Evolutionary conservation across 2,329 filamentous ascomycete genomes (phyloP).

Genomic region (Hymenoscyphus salicellus): DNA sequence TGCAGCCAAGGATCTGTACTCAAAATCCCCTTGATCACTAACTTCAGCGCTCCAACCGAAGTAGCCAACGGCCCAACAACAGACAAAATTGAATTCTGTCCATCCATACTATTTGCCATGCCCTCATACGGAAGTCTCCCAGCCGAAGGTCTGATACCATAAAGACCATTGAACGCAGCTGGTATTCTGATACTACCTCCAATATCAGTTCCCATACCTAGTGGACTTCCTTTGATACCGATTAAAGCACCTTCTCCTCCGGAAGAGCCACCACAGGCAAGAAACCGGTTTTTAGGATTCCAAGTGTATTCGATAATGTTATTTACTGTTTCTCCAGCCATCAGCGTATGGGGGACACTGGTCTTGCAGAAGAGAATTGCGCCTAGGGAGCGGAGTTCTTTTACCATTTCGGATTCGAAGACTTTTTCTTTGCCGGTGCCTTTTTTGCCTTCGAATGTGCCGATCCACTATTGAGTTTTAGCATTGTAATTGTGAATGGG

Average conservation of each 20-base stretch:
- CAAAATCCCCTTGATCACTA: constrained; percentile 57
- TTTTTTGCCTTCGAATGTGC: constrained; percentile 54
- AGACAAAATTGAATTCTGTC: constrained; percentile 60
- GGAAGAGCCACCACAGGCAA: constrained; percentile 32
- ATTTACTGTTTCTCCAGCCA: constrained; percentile 53
- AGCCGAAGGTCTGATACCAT: constrained; percentile 39
- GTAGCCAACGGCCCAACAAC: constrained; percentile 62
- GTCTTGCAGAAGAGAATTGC: constrained; percentile 63
- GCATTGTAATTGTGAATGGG: constrained; percentile 1
- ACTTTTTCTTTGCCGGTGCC: constrained; percentile 35
- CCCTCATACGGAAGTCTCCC: constrained; percentile 49
- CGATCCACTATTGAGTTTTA: constrained; percentile 27
- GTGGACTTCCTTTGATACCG: constrained; percentile 32
- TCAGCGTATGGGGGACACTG: constrained; percentile 53
- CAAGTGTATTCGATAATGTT: constrained; percentile 46
- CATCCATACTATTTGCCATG: constrained; percentile 57
- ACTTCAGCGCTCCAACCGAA: constrained; percentile 50
- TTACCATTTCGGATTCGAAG: constrained; percentile 17
- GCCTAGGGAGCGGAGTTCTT: constrained; percentile 33
- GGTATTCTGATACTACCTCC: constrained; percentile 38
- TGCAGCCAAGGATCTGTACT: constrained; percentile 60
- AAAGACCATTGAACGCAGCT: constrained; percentile 39
- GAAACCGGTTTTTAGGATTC: constrained; percentile 34
- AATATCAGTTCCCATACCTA: constrained; percentile 39
- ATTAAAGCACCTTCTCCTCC: constrained; percentile 38